phyloP scores from a whole-genome alignment of 305 asterid genomes.

The Fraxinus nigra region DNA sequence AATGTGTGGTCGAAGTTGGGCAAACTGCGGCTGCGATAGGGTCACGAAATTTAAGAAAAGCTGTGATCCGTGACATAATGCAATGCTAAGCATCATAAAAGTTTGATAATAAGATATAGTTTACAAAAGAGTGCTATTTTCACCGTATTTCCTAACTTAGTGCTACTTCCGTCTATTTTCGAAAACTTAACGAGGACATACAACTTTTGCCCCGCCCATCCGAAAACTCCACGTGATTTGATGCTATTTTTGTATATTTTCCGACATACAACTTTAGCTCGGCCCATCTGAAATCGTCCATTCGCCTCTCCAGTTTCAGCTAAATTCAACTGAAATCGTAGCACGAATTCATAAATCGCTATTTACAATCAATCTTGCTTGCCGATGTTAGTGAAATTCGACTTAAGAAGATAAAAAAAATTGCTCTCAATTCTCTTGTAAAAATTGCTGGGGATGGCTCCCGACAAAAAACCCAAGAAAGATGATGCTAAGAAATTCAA shows the following conservation, averaged over 20 bases:
- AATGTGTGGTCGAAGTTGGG: no score
- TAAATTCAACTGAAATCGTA: neutral
- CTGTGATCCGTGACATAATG: no score
- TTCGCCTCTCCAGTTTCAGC: neutral
- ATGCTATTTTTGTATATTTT: neutral
- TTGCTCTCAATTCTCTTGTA: neutral
- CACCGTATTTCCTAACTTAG: neutral
- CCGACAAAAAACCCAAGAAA: conserved; percentile 56
- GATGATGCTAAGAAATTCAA: conserved; percentile 53
- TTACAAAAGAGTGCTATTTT: neutral
- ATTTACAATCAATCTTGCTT: neutral
- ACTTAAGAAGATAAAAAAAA: neutral
- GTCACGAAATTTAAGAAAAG: no score
- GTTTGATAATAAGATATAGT: neutral
- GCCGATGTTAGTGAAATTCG: neutral
- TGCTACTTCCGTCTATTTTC: neutral
- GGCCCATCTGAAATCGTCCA: neutral
- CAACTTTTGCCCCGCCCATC: neutral
- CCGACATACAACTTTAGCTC: neutral
- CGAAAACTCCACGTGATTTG: no score
- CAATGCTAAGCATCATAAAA: neutral
- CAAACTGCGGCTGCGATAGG: no score
- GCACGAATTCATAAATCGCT: neutral
- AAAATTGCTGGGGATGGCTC: conserved; percentile 47
- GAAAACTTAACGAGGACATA: neutral